A percentile compares a stretch with the other conserved stretches of the same genome.
phyloP scores from a whole-genome alignment of 1,284 basidiomycete species.

The Sporisorium exsertum region DNA sequence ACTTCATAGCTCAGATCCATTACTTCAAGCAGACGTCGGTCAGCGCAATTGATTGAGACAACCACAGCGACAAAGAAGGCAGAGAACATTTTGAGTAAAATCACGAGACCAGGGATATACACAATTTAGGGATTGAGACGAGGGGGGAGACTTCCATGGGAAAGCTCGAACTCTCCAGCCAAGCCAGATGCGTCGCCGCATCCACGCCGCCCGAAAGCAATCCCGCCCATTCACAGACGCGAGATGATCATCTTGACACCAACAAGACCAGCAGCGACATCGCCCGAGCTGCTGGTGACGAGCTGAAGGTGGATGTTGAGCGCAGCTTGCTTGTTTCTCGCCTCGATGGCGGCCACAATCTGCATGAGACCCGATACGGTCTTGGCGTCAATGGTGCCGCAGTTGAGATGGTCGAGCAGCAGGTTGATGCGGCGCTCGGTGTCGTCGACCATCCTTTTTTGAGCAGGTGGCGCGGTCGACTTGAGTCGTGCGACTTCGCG shows the following conservation, averaged over 20 bases:
- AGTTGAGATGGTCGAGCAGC: constrained; percentile 90
- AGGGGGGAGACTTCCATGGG: not conserved
- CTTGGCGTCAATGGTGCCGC: constrained; percentile 77
- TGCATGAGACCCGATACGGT: constrained; percentile 64
- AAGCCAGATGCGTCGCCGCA: not conserved
- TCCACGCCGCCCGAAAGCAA: not conserved
- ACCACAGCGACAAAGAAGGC: not conserved
- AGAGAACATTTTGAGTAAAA: not conserved
- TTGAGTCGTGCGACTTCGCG: constrained; percentile 54
- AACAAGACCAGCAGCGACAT: constrained; percentile 59
- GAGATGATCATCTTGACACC: constrained; percentile 67
- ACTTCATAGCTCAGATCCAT: not conserved
- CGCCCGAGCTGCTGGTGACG: constrained; percentile 61
- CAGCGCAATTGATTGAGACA: not conserved
- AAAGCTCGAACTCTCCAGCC: not conserved
- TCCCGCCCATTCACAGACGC: constrained; percentile 28
- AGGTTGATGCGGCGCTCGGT: constrained; percentile 87
- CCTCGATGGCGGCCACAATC: constrained; percentile 65
- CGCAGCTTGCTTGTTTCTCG: constrained; percentile 63
- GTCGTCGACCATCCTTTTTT: constrained; percentile 87
- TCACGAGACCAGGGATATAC: constrained; percentile 16
- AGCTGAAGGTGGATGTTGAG: constrained; percentile 63
- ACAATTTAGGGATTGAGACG: constrained; percentile 16
- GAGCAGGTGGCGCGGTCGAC: constrained; percentile 74
- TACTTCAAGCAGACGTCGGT: not conserved